phyloP scores from a whole-genome alignment of 371 early-diverging fungal genomes.

The Syncephalastrum sp. region DNA sequence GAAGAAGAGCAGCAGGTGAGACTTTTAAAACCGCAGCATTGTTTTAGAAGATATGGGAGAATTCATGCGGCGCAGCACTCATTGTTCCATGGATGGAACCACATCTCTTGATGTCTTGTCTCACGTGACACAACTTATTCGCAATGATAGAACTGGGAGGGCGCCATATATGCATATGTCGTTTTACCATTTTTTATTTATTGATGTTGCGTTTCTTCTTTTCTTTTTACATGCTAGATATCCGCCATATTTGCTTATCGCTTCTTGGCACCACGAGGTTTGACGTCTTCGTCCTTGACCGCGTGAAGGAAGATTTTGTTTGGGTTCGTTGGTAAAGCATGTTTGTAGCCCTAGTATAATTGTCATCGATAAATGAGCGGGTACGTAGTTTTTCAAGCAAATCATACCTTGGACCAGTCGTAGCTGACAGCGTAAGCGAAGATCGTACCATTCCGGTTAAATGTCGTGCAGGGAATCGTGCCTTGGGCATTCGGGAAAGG shows the following conservation, averaged over 20 bases:
- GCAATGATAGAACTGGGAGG: no score
- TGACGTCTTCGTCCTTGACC: conserved; percentile 77
- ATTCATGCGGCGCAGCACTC: no score
- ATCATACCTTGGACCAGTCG: conserved; percentile 92
- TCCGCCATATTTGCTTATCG: conserved; percentile 27
- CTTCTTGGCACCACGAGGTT: conserved; percentile 64
- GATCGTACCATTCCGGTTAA: conserved; percentile 83
- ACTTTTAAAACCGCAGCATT: no score
- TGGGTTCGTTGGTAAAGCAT: conserved; percentile 42
- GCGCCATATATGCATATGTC: no score
- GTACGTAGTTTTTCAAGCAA: neutral
- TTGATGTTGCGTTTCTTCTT: no score
- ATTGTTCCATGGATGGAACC: no score
- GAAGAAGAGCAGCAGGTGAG: no score
- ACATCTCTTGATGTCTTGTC: no score
- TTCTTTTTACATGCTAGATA: no score
- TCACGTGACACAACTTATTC: no score
- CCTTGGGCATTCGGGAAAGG: conserved; percentile 50
- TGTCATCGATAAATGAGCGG: neutral
- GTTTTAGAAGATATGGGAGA: no score
- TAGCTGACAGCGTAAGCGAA: conserved; percentile 94
- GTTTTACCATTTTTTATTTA: no score
- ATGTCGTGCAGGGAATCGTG: conserved; percentile 79
- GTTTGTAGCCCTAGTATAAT: conserved; percentile 50
- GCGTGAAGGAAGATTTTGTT: conserved; percentile 75